These are phyloP conservation scores for Cryptococcus hybrid DNA, from an alignment of 1,284 basidiomycete species.

Conservation along the genomic window DNA sequence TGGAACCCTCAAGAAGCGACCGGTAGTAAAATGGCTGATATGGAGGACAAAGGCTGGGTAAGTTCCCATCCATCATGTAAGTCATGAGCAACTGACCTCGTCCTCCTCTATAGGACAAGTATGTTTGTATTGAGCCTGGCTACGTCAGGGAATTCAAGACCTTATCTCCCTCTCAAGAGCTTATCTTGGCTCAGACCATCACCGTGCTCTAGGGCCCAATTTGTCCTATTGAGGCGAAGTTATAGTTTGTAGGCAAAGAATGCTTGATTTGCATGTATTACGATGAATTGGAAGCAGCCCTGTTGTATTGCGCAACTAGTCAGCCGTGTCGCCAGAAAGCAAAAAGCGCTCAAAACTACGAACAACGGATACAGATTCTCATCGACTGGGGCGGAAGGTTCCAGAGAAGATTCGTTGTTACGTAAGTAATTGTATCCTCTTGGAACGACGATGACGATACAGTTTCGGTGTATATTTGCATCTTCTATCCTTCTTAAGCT, in stretches of 20 bases:
- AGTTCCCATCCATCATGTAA: slow-evolving; percentile 24
- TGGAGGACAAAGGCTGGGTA: slow-evolving; percentile 83
- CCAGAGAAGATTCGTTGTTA: slow-evolving; percentile 1
- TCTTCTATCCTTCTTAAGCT: not conserved
- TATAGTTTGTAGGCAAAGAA: too few species aligned
- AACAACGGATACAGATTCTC: not conserved
- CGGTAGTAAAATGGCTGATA: slow-evolving; percentile 72
- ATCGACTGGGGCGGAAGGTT: slow-evolving; percentile 1
- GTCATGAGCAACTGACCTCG: not conserved
- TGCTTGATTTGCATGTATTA: too few species aligned
- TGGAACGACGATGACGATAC: not conserved
- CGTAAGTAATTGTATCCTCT: not conserved
- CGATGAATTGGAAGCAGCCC: too few species aligned
- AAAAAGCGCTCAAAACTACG: too few species aligned
- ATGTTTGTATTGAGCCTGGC: slow-evolving; percentile 83
- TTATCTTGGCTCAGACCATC: slow-evolving; percentile 71
- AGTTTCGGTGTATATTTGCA: not conserved
- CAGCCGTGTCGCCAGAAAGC: too few species aligned
- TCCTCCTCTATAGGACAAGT: slow-evolving; percentile 60
- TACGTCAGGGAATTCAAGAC: slow-evolving; percentile 57
- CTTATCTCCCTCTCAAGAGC: slow-evolving; percentile 63
- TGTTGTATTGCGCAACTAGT: too few species aligned
- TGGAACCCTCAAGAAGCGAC: slow-evolving; percentile 78
- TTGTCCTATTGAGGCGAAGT: too few species aligned
- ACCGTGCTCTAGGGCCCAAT: slow-evolving; percentile 21